Conservation (phyloP, 306 rosid genomes). For the Lupinus albus region DNA sequence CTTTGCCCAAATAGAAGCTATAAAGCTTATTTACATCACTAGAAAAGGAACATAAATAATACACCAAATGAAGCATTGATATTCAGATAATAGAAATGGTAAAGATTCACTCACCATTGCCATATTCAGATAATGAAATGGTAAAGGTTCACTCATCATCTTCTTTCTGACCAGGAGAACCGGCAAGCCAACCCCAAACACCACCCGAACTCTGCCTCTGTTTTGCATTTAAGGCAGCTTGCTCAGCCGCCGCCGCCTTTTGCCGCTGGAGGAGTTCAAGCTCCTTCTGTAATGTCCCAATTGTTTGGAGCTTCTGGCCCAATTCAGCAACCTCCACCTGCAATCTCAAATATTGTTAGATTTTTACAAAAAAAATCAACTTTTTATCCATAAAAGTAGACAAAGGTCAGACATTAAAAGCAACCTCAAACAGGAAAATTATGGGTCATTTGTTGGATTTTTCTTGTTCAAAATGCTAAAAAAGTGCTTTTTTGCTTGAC, state of each 20-base stretch:
- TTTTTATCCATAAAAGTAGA: neutral
- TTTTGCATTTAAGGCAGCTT: conserved; percentile 71
- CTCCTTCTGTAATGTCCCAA: conserved; percentile 87
- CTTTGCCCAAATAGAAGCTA: conserved; percentile 51
- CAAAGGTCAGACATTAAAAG: neutral
- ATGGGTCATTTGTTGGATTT: neutral
- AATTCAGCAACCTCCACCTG: conserved; percentile 94
- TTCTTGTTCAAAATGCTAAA: too few species aligned
- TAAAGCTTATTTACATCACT: conserved; percentile 53
- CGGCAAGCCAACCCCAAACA: conserved; percentile 97
- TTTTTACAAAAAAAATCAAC: neutral
- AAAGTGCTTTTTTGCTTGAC: too few species aligned
- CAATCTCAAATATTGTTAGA: conserved; percentile 26
- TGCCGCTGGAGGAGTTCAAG: conserved; percentile 90
- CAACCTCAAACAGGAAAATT: neutral
- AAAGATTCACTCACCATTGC: conserved; percentile 55
- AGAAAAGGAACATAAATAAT: conserved; percentile 45
- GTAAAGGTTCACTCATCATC: conserved; percentile 52
- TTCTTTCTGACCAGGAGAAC: conserved; percentile 45
- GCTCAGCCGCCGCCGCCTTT: conserved; percentile 86
- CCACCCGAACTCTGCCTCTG: conserved; percentile 80
- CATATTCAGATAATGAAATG: conserved; percentile 36
- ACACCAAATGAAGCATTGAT: conserved; percentile 54
- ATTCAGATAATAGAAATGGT: conserved; percentile 33
- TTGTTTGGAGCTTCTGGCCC: conserved; percentile 86